Evolutionary conservation across 176 grass and related monocot species (phyloP).

Genomic region (Triticum timopheevii): DNA sequence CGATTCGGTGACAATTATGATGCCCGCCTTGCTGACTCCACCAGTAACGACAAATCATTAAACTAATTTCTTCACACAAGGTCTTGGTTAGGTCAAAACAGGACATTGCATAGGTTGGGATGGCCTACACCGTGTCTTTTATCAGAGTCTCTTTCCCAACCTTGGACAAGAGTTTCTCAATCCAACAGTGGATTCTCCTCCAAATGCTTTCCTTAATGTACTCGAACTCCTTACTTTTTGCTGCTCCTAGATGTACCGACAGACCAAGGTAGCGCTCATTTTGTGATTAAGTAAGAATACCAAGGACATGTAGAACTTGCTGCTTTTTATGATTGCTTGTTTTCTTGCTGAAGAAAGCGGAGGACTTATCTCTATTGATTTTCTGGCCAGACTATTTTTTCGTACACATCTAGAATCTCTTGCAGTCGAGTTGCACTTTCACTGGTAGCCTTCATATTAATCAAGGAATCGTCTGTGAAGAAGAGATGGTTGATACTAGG

Average conservation of each 20-base stretch:
- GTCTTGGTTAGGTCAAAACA: not conserved
- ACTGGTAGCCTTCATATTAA: not conserved
- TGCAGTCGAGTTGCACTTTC: not conserved
- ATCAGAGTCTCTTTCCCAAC: too few relatives aligned
- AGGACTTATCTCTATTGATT: too few relatives aligned
- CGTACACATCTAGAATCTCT: not conserved
- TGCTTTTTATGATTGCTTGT: too few relatives aligned
- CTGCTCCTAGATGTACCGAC: too few relatives aligned
- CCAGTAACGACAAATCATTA: not conserved
- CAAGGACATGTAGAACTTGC: too few relatives aligned
- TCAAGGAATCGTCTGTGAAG: not conserved
- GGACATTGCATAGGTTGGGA: not conserved
- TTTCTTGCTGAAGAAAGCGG: not conserved
- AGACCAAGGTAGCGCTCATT: too few relatives aligned
- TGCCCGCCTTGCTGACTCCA: not conserved
- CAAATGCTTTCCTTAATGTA: not conserved
- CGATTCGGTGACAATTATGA: not conserved
- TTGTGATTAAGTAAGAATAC: too few relatives aligned
- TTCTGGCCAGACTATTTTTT: not conserved
- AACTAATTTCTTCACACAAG: not conserved
- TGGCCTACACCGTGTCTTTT: too few relatives aligned
- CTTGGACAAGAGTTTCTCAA: too few relatives aligned
- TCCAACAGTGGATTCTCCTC: too few relatives aligned
- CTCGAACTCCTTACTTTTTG: too few relatives aligned
- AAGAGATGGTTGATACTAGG: not conserved